Evolutionary conservation across 2,329 filamentous ascomycete genomes (phyloP).

Genomic region (Ploettnerulaceae sp.): DNA sequence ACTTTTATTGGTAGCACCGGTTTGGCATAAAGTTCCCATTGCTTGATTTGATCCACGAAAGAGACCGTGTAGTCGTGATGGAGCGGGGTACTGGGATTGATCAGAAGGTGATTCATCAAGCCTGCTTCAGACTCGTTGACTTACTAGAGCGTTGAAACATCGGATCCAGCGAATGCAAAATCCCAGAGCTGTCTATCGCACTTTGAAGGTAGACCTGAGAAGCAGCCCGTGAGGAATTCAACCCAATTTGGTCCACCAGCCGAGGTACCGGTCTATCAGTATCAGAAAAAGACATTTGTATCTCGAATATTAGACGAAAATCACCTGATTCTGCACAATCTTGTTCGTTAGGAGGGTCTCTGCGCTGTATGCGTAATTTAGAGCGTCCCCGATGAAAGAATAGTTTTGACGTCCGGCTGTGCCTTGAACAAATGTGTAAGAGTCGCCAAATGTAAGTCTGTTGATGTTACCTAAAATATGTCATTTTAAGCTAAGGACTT

Average conservation of each 20-base stretch:
- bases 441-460: slow-evolving; percentile 46
- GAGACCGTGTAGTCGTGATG: slow-evolving; percentile 48
- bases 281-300: not conserved
- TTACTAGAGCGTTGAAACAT: slow-evolving; percentile 42
- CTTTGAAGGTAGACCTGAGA: slow-evolving; percentile 40
- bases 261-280: slow-evolving; percentile 41
- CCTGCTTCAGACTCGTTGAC: not conserved
- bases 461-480: not conserved
- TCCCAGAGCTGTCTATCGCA: slow-evolving; percentile 50
- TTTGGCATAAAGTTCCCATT: slow-evolving; percentile 42
- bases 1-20: slow-evolving; percentile 29
- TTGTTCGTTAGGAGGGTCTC: slow-evolving; percentile 41
- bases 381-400: slow-evolving; percentile 50
- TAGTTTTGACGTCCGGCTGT: slow-evolving; percentile 46
- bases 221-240: slow-evolving; percentile 48
- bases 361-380: slow-evolving; percentile 43
- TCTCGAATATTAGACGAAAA: not conserved
- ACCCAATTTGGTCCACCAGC: slow-evolving; percentile 52
- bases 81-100: slow-evolving; percentile 38
- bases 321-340: slow-evolving; percentile 47
- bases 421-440: slow-evolving; percentile 50
- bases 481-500: too few relatives aligned
- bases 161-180: slow-evolving; percentile 51
- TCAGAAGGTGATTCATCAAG: not conserved
- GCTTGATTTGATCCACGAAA: slow-evolving; percentile 45